These are phyloP conservation scores for Leptosphaerulina australis DNA, from an alignment of 2,329 filamentous ascomycete genomes.

Conservation along the genomic window DNA sequence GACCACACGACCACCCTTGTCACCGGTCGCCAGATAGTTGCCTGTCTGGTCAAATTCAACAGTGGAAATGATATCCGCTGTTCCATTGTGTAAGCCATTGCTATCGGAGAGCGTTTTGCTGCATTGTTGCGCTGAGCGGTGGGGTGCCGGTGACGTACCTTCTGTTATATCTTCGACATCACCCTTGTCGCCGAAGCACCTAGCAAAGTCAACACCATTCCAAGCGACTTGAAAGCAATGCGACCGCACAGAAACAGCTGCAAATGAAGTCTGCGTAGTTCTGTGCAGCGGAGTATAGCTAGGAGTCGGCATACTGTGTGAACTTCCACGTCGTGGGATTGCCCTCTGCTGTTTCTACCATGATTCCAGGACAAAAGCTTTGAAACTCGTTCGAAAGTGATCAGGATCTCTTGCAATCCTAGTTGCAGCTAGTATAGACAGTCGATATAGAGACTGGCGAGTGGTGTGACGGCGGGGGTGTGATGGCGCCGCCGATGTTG, in stretches of 20 bases:
- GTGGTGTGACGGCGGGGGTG: slow-evolving; percentile 23
- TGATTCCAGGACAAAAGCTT: slow-evolving; percentile 60
- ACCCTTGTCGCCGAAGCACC: slow-evolving; percentile 99
- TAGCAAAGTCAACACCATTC: slow-evolving; percentile 51
- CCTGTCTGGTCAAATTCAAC: slow-evolving; percentile 91
- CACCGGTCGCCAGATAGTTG: slow-evolving; percentile 87
- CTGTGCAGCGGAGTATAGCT: neutral
- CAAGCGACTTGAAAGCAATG: slow-evolving; percentile 2
- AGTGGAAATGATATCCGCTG: slow-evolving; percentile 89
- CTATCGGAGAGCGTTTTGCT: slow-evolving; percentile 2
- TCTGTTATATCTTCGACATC: slow-evolving; percentile 99
- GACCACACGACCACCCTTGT: slow-evolving; percentile 85
- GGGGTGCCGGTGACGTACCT: slow-evolving; percentile 60
- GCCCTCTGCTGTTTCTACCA: slow-evolving; percentile 95
- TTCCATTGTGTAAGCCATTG: slow-evolving; percentile 20
- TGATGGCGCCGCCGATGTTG: slow-evolving; percentile 40
- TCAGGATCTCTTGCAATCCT: slow-evolving; percentile 19
- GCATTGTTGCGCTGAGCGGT: neutral
- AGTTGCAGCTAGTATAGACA: slow-evolving; percentile 13
- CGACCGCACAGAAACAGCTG: slow-evolving; percentile 1
- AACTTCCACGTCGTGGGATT: slow-evolving; percentile 99
- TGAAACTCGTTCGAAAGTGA: slow-evolving; percentile 24
- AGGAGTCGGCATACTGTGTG: slow-evolving; percentile 76
- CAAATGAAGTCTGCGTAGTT: neutral
- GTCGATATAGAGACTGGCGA: slow-evolving; percentile 18